Evolutionary conservation across 306 rosid genomes (phyloP).

Genomic region (Vachellia pachyceras): DNA sequence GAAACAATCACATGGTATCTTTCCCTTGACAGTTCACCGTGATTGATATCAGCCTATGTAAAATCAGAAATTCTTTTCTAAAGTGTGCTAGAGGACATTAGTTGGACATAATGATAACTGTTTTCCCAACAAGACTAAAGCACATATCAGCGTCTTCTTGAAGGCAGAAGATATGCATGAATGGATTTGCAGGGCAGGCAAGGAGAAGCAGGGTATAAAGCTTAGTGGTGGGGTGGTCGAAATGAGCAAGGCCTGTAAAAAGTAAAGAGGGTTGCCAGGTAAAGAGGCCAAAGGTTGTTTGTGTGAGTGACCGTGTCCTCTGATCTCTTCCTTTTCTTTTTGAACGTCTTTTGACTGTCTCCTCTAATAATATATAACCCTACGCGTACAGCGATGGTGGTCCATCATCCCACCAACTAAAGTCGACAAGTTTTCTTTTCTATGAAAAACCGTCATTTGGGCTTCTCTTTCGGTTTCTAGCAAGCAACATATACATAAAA

Average conservation of each 20-base stretch:
- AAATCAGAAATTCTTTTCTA: background rate
- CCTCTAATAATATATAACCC: constrained; percentile 31
- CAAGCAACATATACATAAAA: background rate
- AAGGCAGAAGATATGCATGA: constrained; percentile 39
- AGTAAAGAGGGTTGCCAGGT: constrained; percentile 31
- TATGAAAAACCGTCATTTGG: background rate
- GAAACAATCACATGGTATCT: background rate
- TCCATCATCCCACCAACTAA: constrained; percentile 48
- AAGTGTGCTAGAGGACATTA: background rate
- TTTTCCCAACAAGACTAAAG: constrained; percentile 20
- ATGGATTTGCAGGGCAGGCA: background rate
- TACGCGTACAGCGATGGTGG: constrained; percentile 31
- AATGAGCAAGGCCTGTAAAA: constrained; percentile 20
- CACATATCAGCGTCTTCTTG: constrained; percentile 33
- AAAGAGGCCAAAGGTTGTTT: constrained; percentile 40
- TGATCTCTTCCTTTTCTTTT: constrained; percentile 24
- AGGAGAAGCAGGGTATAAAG: constrained; percentile 11
- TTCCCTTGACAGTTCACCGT: background rate
- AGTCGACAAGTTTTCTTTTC: background rate
- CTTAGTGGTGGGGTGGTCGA: constrained; percentile 7
- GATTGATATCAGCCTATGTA: background rate
- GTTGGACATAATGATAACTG: constrained; percentile 13
- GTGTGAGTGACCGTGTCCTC: constrained; percentile 9
- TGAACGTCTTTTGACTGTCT: constrained; percentile 26
- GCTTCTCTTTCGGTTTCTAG: constrained; percentile 30